These are phyloP conservation scores for Hymenoscyphus repandus DNA, from an alignment of 2,329 filamentous ascomycete species.

Conservation along the genomic window DNA sequence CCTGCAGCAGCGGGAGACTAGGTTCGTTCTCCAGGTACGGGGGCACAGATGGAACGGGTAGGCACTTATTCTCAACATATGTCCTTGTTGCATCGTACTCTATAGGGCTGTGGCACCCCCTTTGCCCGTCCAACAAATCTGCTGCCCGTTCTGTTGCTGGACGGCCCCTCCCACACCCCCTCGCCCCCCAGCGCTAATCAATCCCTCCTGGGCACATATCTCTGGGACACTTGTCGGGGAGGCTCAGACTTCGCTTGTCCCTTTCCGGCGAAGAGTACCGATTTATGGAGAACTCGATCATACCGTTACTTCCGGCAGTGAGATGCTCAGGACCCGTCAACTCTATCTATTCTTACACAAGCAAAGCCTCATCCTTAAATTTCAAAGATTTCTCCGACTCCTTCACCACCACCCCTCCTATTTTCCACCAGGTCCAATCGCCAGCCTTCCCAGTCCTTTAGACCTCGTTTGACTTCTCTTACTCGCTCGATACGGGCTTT, in stretches of 20 bases:
- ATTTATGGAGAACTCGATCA: too few relatives aligned
- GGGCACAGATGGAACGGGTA: background rate
- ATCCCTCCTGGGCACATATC: background rate
- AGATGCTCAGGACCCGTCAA: background rate
- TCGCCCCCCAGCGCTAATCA: too few relatives aligned
- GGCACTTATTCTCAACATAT: too few relatives aligned
- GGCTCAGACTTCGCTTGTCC: background rate
- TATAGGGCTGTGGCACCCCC: background rate
- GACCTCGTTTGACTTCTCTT: slow-evolving; percentile 56
- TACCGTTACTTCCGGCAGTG: background rate
- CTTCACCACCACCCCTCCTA: slow-evolving; percentile 43
- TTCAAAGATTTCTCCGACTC: slow-evolving; percentile 60
- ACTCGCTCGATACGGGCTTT: slow-evolving; percentile 56
- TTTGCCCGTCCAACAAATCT: too few relatives aligned
- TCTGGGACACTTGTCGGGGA: background rate
- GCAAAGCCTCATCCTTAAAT: slow-evolving; percentile 30
- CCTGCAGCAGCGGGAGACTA: background rate
- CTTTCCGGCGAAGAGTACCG: background rate
- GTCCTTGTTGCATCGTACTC: background rate
- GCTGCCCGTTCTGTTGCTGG: too few relatives aligned
- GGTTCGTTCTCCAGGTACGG: background rate
- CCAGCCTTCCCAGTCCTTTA: slow-evolving; percentile 66
- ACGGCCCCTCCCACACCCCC: too few relatives aligned
- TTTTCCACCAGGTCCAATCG: slow-evolving; percentile 59
- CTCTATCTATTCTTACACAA: slow-evolving; percentile 1